A percentile compares a stretch with the other conserved stretches of the same genome.
Conservation (phyloP, 257 asterid species). For the Ballota nigra region DNA sequence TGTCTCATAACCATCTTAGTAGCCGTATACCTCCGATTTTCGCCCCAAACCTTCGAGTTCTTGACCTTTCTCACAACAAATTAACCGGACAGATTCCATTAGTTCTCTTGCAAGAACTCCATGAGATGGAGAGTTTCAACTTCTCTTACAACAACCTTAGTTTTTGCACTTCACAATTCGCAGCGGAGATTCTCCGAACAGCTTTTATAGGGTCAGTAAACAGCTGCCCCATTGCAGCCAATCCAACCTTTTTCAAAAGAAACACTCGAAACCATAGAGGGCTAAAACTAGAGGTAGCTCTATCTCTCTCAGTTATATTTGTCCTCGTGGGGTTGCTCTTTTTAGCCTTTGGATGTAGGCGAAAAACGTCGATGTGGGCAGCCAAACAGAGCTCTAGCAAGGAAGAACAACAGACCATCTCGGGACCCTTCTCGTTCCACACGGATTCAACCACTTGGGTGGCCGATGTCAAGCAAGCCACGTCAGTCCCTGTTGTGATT, state of each 20-base stretch:
- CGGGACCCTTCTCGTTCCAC: constrained; percentile 75
- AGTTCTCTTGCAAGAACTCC: constrained; percentile 50
- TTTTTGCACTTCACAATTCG: constrained; percentile 51
- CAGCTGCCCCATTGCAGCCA: constrained; percentile 89
- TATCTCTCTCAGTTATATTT: constrained; percentile 61
- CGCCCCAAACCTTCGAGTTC: constrained; percentile 43
- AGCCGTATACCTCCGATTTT: constrained; percentile 47
- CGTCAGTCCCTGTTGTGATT: constrained; percentile 63
- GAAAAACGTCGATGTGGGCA: constrained; percentile 51
- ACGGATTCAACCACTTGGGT: constrained; percentile 84
- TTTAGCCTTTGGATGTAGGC: constrained; percentile 77
- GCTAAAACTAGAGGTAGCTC: constrained; percentile 59
- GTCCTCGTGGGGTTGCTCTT: constrained; percentile 70
- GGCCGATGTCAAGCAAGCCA: constrained; percentile 82
- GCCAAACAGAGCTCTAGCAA: constrained; percentile 45
- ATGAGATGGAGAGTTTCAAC: constrained; percentile 60
- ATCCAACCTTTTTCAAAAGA: constrained; percentile 53
- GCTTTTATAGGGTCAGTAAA: constrained; percentile 63
- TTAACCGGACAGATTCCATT: constrained; percentile 75
- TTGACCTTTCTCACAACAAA: constrained; percentile 78
- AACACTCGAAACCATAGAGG: constrained; percentile 52
- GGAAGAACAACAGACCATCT: constrained; percentile 64
- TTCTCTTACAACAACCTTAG: constrained; percentile 83
- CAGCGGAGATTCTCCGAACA: constrained; percentile 37
- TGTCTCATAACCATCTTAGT: constrained; percentile 59